Percentiles rank a stretch among this genome's conserved stretches.
Conservation (phyloP, 78 protist genomes). For the Speleostelium caveatum region DNA sequence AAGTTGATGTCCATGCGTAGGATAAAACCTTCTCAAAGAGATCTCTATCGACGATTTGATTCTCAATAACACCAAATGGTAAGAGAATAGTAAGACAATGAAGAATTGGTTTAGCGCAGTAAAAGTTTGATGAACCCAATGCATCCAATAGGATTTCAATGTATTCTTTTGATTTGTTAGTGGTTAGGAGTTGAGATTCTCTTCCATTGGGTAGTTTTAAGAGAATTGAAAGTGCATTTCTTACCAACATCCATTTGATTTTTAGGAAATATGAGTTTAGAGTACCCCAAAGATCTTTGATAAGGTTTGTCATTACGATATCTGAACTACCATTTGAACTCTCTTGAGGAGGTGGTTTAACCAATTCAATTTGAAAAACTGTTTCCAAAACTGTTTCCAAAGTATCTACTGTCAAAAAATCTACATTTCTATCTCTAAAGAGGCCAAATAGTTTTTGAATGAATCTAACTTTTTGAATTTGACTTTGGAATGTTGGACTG, state of each 20-base stretch:
- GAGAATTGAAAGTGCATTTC: slow-evolving; percentile 22
- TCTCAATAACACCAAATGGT: slow-evolving; percentile 10
- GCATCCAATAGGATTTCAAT: slow-evolving; percentile 16
- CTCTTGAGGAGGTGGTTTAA: background rate
- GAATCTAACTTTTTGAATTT: background rate
- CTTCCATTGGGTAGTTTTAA: background rate
- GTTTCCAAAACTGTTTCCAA: background rate
- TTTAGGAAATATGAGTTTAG: slow-evolving; percentile 43
- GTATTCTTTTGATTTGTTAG: background rate
- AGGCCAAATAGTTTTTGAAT: slow-evolving; percentile 25
- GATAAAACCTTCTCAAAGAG: slow-evolving; percentile 7
- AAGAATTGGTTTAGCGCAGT: slow-evolving; percentile 29
- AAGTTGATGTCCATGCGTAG: slow-evolving; percentile 34
- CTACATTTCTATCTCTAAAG: slow-evolving; percentile 4
- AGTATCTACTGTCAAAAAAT: slow-evolving; percentile 5
- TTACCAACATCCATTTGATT: slow-evolving; percentile 27
- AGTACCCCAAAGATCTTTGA: background rate
- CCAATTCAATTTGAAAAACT: background rate
- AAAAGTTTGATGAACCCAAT: slow-evolving; percentile 39
- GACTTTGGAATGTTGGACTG: too few species aligned
- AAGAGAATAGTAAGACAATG: slow-evolving; percentile 37
- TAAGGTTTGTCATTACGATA: background rate
- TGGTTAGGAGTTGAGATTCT: background rate
- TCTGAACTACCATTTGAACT: background rate
- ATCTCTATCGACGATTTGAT: background rate